phyloP scores from a whole-genome alignment of 192 early-diverging fungal species.

The Kickxella alabastrina region DNA sequence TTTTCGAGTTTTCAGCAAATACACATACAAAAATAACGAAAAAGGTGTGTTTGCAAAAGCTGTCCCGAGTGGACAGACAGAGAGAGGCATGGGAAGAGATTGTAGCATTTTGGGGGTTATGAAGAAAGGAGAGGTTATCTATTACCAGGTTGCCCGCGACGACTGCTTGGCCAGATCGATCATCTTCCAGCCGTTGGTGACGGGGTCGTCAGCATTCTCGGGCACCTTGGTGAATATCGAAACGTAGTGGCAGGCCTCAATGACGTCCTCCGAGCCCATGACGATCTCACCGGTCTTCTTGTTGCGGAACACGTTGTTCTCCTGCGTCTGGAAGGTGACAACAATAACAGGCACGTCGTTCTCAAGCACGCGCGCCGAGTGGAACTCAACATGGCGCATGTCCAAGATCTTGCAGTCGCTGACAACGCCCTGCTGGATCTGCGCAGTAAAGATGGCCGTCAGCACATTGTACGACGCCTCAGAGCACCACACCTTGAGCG shows the following conservation, averaged over 20 bases:
- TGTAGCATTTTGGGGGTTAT: too few species aligned
- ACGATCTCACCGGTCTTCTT: conserved; percentile 77
- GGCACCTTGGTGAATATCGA: conserved; percentile 88
- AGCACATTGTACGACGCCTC: conserved; percentile 86
- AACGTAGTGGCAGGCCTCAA: conserved; percentile 83
- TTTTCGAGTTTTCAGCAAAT: too few species aligned
- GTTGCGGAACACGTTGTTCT: conserved; percentile 91
- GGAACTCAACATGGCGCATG: conserved; percentile 84
- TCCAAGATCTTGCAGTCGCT: conserved; percentile 95
- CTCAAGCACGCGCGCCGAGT: conserved; percentile 85
- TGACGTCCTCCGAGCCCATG: conserved; percentile 82
- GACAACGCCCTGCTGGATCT: conserved; percentile 81
- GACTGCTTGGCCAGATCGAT: conserved; percentile 83
- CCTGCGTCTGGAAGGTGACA: conserved; percentile 87
- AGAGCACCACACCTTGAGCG: conserved; percentile 89
- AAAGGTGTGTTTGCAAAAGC: neutral
- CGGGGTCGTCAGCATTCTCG: conserved; percentile 69
- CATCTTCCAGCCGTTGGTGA: conserved; percentile 89
- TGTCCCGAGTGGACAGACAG: too few species aligned
- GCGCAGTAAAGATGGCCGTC: conserved; percentile 75
- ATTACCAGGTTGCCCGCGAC: conserved; percentile 51
- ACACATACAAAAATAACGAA: too few species aligned
- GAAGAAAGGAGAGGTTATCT: too few species aligned
- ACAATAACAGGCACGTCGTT: conserved; percentile 90
- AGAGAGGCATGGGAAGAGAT: too few species aligned